Base-by-base conservation (phyloP, 495 filamentous ascomycete species). In the Jackrogersella multiformis region DNA sequence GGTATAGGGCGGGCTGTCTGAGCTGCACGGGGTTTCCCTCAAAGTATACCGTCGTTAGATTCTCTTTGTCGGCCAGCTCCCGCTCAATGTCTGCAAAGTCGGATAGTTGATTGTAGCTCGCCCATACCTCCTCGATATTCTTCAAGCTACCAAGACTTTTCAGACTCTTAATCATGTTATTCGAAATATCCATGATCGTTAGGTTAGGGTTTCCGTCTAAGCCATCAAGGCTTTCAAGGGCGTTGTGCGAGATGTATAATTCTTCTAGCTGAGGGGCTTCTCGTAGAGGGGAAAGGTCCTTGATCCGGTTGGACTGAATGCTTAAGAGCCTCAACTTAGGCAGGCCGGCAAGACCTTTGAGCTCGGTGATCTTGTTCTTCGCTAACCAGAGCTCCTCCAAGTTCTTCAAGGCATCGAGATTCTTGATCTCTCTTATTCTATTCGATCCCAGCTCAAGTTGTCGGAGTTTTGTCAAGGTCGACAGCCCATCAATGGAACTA, bases 201-300 rank as follows among this genome's bases (percentile, higher is more conserved):
- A 99, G 86, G 7, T 85, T 83, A 6, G 78, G 79, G 78, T 90
- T 93, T 35, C 80, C 70, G 34, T 93, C 89, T 15, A 99, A 81
- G 0, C 93, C 93, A 2, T 85, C 83, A 16, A 99, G 86, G 12
- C 86, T 84, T 26, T 88, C 89, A 39, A 99, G 81, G n/a, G 87
- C 87, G 76, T 99, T 99, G 81, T 99, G 92, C n/a, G 94, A 96
- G 73, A 98, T 90, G 81, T 99, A 97, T 46, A 99, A 84, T 76
- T 99, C 95, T 81, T 97, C 92, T 4, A 99, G 88, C 44, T 89
- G 86, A n/a, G 86, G 81, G 2, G 94, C 88, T 20, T 82, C 77
- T 12, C 85, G 82, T 18, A 99, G 85, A 49, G 92, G 92, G 35
- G 86, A 81, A 53, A 99, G 88, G 61, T 85, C 84, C 55, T 89